A percentile compares a stretch with the other conserved stretches of the same genome.
These are phyloP conservation scores for Eucalyptus marginata DNA, from an alignment of 345 rosid species.

Conservation along the genomic window DNA sequence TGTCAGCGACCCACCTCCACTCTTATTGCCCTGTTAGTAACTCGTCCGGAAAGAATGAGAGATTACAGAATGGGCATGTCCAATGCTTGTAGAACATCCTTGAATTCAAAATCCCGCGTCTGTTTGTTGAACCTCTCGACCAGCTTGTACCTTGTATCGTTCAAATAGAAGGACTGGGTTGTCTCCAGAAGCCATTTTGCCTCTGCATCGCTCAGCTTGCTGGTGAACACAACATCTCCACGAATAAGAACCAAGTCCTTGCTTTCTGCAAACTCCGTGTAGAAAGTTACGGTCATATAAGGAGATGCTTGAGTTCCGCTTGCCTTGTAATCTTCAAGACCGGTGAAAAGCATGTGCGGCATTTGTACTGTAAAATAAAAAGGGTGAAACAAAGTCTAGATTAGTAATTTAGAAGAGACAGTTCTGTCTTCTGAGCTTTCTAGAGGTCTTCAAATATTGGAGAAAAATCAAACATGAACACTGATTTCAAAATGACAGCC, in stretches of 20 bases:
- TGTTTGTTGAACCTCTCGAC: constrained; percentile 76
- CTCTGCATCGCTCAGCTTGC: constrained; percentile 80
- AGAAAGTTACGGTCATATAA: constrained; percentile 50
- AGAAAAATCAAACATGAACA: not conserved
- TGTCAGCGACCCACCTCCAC: not conserved
- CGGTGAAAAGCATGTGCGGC: constrained; percentile 83
- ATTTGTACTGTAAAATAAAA: constrained; percentile 57
- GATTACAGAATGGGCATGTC: constrained; percentile 62
- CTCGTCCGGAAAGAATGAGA: not conserved
- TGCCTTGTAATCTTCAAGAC: constrained; percentile 97
- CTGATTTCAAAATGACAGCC: not conserved
- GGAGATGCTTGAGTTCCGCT: constrained; percentile 96
- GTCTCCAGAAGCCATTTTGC: constrained; percentile 94
- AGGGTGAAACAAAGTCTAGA: not conserved
- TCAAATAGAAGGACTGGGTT: constrained; percentile 73
- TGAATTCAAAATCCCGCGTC: constrained; percentile 74
- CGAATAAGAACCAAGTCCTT: constrained; percentile 77
- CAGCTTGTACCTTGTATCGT: constrained; percentile 67
- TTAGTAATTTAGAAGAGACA: not conserved
- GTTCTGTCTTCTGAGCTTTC: not conserved
- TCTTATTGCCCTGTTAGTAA: not conserved
- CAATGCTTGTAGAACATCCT: constrained; percentile 71
- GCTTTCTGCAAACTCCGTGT: constrained; percentile 73
- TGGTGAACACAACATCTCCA: constrained; percentile 81
- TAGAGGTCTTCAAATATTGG: not conserved